Base-by-base conservation (phyloP, 805 yeast species). In the Ogataea trehalophila region DNA sequence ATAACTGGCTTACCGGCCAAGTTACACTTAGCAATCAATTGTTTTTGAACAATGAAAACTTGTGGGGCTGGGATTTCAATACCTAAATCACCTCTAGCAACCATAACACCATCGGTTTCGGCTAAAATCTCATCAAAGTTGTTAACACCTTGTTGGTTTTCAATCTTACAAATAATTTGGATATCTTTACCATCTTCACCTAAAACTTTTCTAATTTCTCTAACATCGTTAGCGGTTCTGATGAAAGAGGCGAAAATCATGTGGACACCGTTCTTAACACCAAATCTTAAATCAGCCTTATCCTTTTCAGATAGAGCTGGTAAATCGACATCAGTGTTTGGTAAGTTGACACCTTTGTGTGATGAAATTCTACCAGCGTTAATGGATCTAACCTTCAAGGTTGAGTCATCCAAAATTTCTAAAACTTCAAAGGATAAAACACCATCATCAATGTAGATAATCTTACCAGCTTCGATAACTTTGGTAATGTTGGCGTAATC, bases 111-210 rank as follows among this genome's bases (percentile, higher is more conserved):
- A 70, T 94, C 99, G 55, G 99, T 94, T 72, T 83, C 96, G 64
- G 70, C 71, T 69, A 94, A 83, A 68, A 94, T 94, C 55, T 88
- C 97, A 73, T 94, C 99, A 69, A 94, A 94, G 84, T 94, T 94
- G 87, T 94, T 91, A 65, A 94, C 98, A 81, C 99, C 99, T 76
- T 94, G 99, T 78, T 92, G 98, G 80, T 90, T 91, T 80, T 94
- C 99, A 69, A 94, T 92, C 82, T 94, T 94, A 70, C 89, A 85
- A 63, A 94, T 91, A 76, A 94, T 90, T 80, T 94, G 95, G 73
- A 94, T 87, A 66, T 88, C 87, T 74, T 84, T 85, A 70, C 99
- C 99, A 46, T 89, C 96, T 75, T 90, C 97, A 69, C 98, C 98
- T 62, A 94, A 79, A 50, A 92, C 97, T 67, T 82, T 76, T 76